These are phyloP conservation scores for Effrenium voratum DNA, from an alignment of 73 alveolate genomes.

Conservation along the genomic window DNA sequence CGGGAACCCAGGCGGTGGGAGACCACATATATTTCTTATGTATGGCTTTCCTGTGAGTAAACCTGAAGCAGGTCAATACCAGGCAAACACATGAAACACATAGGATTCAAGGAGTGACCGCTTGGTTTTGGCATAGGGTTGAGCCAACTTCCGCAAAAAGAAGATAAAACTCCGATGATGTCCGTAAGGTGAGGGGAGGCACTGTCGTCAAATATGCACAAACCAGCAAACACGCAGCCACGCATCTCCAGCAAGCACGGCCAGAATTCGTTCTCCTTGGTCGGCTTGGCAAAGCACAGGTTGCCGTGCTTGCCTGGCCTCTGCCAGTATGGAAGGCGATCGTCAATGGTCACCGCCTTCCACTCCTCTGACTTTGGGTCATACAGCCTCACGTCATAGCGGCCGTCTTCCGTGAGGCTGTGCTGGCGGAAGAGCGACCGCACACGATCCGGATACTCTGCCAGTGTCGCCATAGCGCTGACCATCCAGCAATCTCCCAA, in stretches of 20 bases:
- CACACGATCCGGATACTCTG: conserved; percentile 69
- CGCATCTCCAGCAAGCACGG: conserved; percentile 50
- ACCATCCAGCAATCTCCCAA: conserved; percentile 67
- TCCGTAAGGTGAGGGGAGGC: too few relatives aligned
- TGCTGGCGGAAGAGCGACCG: conserved; percentile 47
- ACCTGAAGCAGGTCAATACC: too few relatives aligned
- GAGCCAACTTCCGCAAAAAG: too few relatives aligned
- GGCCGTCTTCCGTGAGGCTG: conserved; percentile 50
- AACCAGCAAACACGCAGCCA: too few relatives aligned
- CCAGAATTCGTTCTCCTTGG: conserved; percentile 64
- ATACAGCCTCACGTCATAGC: conserved; percentile 54
- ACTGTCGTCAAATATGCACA: too few relatives aligned
- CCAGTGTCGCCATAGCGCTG: conserved; percentile 48
- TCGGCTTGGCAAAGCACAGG: conserved; percentile 11
- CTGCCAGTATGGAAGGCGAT: conserved; percentile 58
- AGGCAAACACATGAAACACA: too few relatives aligned
- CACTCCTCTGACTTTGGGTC: conserved; percentile 41
- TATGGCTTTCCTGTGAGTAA: too few relatives aligned
- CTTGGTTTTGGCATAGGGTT: too few relatives aligned
- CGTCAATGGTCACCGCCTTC: conserved; percentile 65
- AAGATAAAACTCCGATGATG: too few relatives aligned
- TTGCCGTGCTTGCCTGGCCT: conserved; percentile 27
- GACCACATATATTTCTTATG: too few relatives aligned
- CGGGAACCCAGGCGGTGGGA: too few relatives aligned
- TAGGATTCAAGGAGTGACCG: too few relatives aligned